Evolutionary conservation across 2,329 filamentous ascomycete species (phyloP).

Genomic region (Aspergillus aculeatinus): DNA sequence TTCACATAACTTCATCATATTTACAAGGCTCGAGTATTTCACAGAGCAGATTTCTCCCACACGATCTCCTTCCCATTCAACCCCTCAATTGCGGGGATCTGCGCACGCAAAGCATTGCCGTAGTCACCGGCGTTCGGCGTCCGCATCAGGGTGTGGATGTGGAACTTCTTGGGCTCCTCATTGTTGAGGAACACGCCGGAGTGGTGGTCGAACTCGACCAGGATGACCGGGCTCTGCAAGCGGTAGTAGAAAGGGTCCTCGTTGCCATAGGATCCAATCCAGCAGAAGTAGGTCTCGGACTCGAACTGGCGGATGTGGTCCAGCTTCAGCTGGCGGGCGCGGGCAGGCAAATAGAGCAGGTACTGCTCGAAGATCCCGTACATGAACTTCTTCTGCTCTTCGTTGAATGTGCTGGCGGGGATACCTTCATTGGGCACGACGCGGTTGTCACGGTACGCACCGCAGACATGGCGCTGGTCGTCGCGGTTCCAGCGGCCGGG

Average conservation of each 20-base stretch:
- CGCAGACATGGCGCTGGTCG: conserved; percentile 75
- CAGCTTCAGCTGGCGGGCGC: conserved; percentile 56
- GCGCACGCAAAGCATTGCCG: conserved; percentile 54
- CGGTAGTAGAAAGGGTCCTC: conserved; percentile 74
- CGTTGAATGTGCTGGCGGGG: conserved; percentile 46
- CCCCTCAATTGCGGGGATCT: conserved; percentile 37
- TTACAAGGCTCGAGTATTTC: background rate
- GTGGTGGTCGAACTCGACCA: conserved; percentile 78
- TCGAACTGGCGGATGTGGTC: conserved; percentile 57
- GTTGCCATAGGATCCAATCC: conserved; percentile 68
- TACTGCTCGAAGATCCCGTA: conserved; percentile 63
- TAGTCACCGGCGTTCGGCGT: conserved; percentile 77
- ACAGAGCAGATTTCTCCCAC: conserved; percentile 24
- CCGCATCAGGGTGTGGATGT: conserved; percentile 72
- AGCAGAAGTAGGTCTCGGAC: conserved; percentile 73
- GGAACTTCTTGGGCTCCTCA: conserved; percentile 70
- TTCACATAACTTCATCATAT: conserved; percentile 9
- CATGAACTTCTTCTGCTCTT: conserved; percentile 55
- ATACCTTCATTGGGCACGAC: conserved; percentile 73
- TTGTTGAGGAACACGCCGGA: conserved; percentile 76
- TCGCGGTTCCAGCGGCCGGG: conserved; percentile 70
- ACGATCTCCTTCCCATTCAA: conserved; percentile 38
- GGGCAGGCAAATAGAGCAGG: conserved; percentile 64
- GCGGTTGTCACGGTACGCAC: conserved; percentile 76
- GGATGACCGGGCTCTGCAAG: conserved; percentile 71